Percentiles rank a stretch among this genome's conserved stretches.
Evolutionary conservation across 2,329 filamentous ascomycete genomes (phyloP).

Genomic region (Fusarium nematophilum): DNA sequence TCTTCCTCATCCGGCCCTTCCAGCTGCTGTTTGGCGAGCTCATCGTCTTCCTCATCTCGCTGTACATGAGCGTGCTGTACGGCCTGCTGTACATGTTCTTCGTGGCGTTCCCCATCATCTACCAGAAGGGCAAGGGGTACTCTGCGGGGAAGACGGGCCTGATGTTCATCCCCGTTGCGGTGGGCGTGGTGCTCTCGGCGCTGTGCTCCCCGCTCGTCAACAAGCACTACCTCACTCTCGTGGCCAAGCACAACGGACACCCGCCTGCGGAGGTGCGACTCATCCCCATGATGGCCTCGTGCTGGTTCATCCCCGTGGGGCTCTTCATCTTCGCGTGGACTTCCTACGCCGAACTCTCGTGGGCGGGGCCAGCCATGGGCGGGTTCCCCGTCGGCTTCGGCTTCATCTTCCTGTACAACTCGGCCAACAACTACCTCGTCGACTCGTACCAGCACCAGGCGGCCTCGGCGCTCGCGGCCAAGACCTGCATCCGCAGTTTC

Average conservation of each 20-base stretch:
- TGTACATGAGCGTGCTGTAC: slow-evolving; percentile 89
- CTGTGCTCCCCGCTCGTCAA: slow-evolving; percentile 78
- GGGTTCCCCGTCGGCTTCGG: slow-evolving; percentile 81
- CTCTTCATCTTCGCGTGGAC: slow-evolving; percentile 71
- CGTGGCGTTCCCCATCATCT: slow-evolving; percentile 77
- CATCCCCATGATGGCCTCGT: slow-evolving; percentile 84
- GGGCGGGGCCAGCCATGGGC: slow-evolving; percentile 78
- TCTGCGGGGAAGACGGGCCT: slow-evolving; percentile 78
- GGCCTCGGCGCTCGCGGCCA: slow-evolving; percentile 82
- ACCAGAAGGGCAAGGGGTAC: slow-evolving; percentile 83
- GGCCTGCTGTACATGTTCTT: slow-evolving; percentile 83
- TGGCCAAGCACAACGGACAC: slow-evolving; percentile 72
- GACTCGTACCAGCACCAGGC: slow-evolving; percentile 77
- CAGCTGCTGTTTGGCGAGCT: slow-evolving; percentile 86
- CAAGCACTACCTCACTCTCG: slow-evolving; percentile 79
- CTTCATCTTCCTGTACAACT: slow-evolving; percentile 87
- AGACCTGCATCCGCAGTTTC: slow-evolving; percentile 82
- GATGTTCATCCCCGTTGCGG: slow-evolving; percentile 86
- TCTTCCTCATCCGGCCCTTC: slow-evolving; percentile 86
- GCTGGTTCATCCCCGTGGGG: slow-evolving; percentile 75
- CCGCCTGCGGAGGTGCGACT: slow-evolving; percentile 83
- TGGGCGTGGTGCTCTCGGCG: slow-evolving; percentile 78
- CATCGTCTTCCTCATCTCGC: slow-evolving; percentile 84
- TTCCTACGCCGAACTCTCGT: slow-evolving; percentile 73
- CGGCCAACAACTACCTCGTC: slow-evolving; percentile 79